Conservation (phyloP, 1,139 yeast species). For the Candida glucosophila region DNA sequence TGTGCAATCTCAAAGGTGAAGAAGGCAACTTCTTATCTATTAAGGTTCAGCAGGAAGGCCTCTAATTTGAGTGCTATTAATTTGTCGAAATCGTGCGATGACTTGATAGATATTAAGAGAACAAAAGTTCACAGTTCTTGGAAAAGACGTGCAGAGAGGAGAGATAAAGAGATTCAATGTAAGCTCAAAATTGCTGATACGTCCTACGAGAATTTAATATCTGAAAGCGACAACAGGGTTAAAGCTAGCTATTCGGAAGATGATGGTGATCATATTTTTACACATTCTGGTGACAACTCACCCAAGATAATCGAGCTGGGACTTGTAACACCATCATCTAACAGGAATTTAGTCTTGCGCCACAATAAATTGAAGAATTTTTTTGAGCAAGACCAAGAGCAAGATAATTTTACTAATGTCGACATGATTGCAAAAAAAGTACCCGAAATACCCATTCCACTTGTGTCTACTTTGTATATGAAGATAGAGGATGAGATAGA, state of each 20-base stretch:
- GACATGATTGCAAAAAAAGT: background rate
- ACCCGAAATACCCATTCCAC: background rate
- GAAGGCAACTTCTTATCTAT: conserved; percentile 49
- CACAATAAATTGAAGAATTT: background rate
- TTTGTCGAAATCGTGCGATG: conserved; percentile 32
- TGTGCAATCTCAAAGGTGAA: conserved; percentile 57
- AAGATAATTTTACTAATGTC: background rate
- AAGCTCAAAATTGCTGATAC: conserved; percentile 8
- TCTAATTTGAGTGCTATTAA: conserved; percentile 33
- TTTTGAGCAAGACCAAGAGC: background rate
- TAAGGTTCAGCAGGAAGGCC: conserved; percentile 50
- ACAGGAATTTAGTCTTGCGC: background rate
- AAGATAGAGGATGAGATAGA: conserved; percentile 5
- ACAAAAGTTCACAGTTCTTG: conserved; percentile 29
- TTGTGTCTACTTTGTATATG: background rate
- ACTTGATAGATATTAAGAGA: conserved; percentile 25
- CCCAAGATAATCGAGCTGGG: background rate
- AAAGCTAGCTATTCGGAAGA: background rate
- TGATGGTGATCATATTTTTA: too few relatives aligned
- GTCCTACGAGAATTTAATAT: background rate
- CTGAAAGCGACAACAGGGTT: background rate
- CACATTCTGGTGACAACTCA: too few relatives aligned
- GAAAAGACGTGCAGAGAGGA: conserved; percentile 23
- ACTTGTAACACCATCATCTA: background rate
- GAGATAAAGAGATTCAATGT: conserved; percentile 23